phyloP scores from a whole-genome alignment of 2,329 filamentous ascomycete genomes.

The Aspergillus piperis region DNA sequence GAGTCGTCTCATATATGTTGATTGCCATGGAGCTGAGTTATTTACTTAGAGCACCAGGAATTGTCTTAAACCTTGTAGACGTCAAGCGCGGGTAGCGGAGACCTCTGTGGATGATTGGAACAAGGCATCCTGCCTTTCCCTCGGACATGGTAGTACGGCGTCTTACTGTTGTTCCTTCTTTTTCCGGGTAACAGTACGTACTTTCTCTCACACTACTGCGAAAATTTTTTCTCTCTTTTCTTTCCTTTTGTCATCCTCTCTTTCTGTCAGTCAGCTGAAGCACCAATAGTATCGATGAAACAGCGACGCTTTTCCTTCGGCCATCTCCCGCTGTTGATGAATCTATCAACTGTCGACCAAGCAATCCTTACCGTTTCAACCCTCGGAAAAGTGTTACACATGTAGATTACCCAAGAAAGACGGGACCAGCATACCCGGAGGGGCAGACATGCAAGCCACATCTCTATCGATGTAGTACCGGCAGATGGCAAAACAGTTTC shows the following conservation, averaged over 20 bases:
- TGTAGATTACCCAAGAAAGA: background rate
- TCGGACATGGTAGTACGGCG: background rate
- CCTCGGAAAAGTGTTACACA: constrained; percentile 1
- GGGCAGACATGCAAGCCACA: constrained; percentile 10
- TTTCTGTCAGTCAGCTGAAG: background rate
- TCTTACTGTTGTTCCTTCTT: background rate
- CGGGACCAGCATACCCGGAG: background rate
- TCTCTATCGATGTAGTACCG: background rate
- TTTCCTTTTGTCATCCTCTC: background rate
- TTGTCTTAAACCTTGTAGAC: background rate
- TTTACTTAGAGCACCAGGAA: background rate
- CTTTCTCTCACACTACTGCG: background rate
- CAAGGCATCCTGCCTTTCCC: background rate
- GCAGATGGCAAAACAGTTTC: background rate
- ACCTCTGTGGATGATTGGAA: background rate
- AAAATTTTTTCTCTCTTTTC: background rate
- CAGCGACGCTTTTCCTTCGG: background rate
- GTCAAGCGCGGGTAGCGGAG: background rate
- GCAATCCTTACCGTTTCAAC: constrained; percentile 1
- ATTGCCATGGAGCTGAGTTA: background rate
- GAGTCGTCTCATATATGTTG: background rate
- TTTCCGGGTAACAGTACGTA: background rate
- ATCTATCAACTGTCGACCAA: background rate
- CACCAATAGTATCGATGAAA: background rate
- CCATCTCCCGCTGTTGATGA: background rate